Percentiles rank a stretch among this genome's conserved stretches.
phyloP scores from a whole-genome alignment of 2,329 filamentous ascomycete species.

The Colletotrichum kahawae region DNA sequence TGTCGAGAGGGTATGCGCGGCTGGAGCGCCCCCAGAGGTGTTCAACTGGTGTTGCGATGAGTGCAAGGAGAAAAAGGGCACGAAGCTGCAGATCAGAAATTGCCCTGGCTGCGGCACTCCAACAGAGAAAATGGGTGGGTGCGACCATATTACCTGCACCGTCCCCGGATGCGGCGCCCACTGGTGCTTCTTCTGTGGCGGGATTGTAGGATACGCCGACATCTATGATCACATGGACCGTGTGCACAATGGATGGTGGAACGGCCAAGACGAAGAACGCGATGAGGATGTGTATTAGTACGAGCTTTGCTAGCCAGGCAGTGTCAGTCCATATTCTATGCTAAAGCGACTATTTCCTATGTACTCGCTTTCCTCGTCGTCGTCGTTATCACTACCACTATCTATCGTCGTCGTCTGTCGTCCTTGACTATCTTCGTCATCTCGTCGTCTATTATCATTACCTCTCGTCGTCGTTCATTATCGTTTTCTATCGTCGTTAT shows the following conservation, averaged over 20 bases:
- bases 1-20: slow-evolving; percentile 48
- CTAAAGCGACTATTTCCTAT: too few relatives aligned
- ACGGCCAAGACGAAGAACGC: slow-evolving; percentile 17
- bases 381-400: too few relatives aligned
- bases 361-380: too few relatives aligned
- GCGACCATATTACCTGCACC: slow-evolving; percentile 43
- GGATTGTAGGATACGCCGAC: slow-evolving; percentile 22
- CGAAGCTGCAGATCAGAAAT: slow-evolving; percentile 23
- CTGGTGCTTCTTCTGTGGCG: slow-evolving; percentile 47
- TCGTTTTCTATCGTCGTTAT: too few relatives aligned
- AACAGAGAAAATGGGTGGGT: slow-evolving; percentile 42
- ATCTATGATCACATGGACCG: slow-evolving; percentile 44
- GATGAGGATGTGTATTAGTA: background rate
- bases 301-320: too few relatives aligned
- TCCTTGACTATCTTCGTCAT: too few relatives aligned
- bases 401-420: too few relatives aligned
- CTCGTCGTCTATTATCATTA: too few relatives aligned
- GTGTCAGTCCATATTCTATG: too few relatives aligned
- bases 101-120: slow-evolving; percentile 42
- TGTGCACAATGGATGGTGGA: slow-evolving; percentile 36
- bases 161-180: slow-evolving; percentile 33
- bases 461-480: too few relatives aligned
- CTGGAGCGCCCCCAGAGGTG: slow-evolving; percentile 41
- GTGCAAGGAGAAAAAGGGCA: slow-evolving; percentile 31
- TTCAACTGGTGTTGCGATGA: slow-evolving; percentile 45